Base-by-base conservation (phyloP, 768 basidiomycete species). In the Mycena indigotica region DNA sequence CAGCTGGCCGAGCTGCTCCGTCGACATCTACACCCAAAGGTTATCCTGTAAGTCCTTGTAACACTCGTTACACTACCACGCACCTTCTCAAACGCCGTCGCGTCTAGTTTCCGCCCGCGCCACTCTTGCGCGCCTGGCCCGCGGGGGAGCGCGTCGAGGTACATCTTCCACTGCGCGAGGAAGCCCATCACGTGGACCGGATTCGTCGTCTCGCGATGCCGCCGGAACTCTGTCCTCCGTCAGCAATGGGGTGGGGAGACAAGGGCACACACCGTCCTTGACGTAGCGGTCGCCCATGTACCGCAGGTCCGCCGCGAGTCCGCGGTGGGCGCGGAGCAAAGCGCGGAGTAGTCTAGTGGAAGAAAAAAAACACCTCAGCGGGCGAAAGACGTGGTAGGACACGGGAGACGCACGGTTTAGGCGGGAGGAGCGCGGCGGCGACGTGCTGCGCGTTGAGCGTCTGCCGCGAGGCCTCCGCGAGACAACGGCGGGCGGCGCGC, bases 141-240 rank as follows among this genome's bases (percentile, higher is more conserved):
- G 25, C 66, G 72, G 13, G 85, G 86, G 29, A 89, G 70, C 58
- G 83, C 73, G 64, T 96, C 93, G 55, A 98, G 80, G 72, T 99
- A 98, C 56, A 83, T 70, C 72, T 96, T 97, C 96, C 96, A 99
- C 67, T 98, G 92, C 3, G 89, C 88, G 8, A 98, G 79, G 69
- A 99, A 99, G 2, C 93, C 95, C 70, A 98, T 96, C 60, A 98
- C 85, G 70, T 98, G 86, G 6, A 88, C 79, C 2, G 94, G 91
- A 72, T 98, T 98, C 21, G 87, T 87, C 12, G 87, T 84, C 23
- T 82, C 76, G 64, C 77, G 84, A 62, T 97, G 95, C 45, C 89
- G 78, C 5, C 90, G 86, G 72, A 97, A 98, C 73, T 99, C 96
- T 21, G 1, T 26, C 23, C 8, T 17, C 19, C n/a, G 13, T 5